phyloP scores from a whole-genome alignment of 2,329 filamentous ascomycete species.

The Elsinoe ampelina region DNA sequence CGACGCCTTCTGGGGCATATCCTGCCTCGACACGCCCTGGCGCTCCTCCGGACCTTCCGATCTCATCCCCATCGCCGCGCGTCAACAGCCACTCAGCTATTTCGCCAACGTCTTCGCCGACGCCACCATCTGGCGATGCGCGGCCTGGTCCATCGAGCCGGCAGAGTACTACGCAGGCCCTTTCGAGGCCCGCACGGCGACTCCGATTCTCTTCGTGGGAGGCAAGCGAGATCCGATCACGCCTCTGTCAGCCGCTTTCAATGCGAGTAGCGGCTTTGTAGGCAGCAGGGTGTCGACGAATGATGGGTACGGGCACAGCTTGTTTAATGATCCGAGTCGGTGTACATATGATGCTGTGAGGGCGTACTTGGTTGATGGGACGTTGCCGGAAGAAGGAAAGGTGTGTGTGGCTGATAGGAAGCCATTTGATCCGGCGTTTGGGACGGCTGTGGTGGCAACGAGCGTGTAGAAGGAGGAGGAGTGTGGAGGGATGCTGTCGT shows the following conservation, averaged over 20 bases:
- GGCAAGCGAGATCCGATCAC: not conserved
- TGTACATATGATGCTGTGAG: not conserved
- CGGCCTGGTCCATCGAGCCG: not conserved
- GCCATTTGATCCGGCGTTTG: not conserved
- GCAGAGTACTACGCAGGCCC: not conserved
- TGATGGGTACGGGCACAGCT: not conserved
- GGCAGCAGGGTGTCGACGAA: not conserved
- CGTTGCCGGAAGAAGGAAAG: not conserved
- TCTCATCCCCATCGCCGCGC: not conserved
- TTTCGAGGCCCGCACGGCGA: not conserved
- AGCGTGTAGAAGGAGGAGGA: too few relatives aligned
- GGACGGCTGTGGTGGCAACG: too few relatives aligned
- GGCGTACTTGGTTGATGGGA: not conserved
- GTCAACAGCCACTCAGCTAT: not conserved
- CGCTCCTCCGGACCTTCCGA: not conserved
- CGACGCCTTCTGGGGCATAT: conserved; percentile 1
- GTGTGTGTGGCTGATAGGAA: not conserved
- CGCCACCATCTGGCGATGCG: not conserved
- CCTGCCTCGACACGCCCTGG: not conserved
- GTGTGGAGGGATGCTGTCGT: too few relatives aligned
- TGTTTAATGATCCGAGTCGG: not conserved
- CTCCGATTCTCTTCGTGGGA: not conserved
- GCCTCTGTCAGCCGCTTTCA: not conserved
- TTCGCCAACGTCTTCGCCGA: not conserved
- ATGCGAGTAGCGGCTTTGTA: not conserved